Conservation (phyloP, 805 yeast genomes). For the Cyberlindnera maritima region DNA sequence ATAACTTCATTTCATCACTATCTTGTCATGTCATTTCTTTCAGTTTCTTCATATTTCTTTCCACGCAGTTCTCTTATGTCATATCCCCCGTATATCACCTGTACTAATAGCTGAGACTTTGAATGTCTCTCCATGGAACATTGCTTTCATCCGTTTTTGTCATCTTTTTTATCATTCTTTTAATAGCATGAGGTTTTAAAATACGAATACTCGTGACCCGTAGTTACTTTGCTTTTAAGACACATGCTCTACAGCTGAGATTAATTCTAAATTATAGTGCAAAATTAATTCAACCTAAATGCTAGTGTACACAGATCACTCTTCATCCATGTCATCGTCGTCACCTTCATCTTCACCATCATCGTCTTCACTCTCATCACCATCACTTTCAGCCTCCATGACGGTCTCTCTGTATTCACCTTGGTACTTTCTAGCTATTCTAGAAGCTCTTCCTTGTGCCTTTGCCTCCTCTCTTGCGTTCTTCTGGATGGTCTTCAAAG, state of each 20-base stretch:
- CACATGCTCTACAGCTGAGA: too few relatives aligned
- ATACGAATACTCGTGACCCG: too few relatives aligned
- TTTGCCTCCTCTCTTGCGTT: slow-evolving; percentile 58
- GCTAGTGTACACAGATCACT: neutral
- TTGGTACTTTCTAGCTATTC: slow-evolving; percentile 72
- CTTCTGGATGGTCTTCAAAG: slow-evolving; percentile 51
- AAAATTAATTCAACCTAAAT: neutral
- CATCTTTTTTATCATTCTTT: slow-evolving; percentile 5
- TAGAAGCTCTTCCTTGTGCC: slow-evolving; percentile 56
- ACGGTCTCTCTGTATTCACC: slow-evolving; percentile 51
- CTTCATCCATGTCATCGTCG: slow-evolving; percentile 21
- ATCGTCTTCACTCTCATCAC: slow-evolving; percentile 44
- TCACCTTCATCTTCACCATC: slow-evolving; percentile 2
- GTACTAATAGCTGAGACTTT: slow-evolving; percentile 9
- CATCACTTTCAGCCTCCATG: slow-evolving; percentile 60
- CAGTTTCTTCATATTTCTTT: too few relatives aligned
- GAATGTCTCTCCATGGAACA: neutral
- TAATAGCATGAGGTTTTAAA: slow-evolving; percentile 7
- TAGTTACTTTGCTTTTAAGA: too few relatives aligned
- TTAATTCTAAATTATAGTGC: neutral
- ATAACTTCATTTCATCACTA: neutral
- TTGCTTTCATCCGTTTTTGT: slow-evolving; percentile 4
- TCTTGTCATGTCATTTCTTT: neutral
- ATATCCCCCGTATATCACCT: neutral
- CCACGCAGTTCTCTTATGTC: slow-evolving; percentile 1